Percentiles rank a stretch among this genome's conserved stretches.
Conservation (phyloP, 169 alveolate species). For the Plasmodium berghei region DNA sequence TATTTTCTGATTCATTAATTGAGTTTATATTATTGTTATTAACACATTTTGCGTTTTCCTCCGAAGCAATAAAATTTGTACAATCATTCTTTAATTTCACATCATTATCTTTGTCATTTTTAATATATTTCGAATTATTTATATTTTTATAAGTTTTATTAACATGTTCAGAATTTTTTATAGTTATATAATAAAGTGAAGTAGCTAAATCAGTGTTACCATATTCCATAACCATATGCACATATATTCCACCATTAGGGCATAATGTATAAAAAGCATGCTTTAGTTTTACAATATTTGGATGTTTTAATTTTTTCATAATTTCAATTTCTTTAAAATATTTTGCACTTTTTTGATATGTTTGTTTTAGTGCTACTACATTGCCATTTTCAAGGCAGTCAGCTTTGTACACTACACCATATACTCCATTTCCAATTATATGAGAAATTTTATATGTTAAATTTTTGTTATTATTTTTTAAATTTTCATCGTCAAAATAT, state of each 20-base stretch:
- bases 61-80: background rate
- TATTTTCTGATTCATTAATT: background rate
- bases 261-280: conserved; percentile 90
- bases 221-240: conserved; percentile 69
- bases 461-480: background rate
- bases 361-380: conserved; percentile 97
- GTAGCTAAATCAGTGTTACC: conserved; percentile 71
- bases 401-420: conserved; percentile 98
- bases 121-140: background rate
- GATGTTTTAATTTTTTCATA: conserved; percentile 95
- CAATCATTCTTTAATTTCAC: background rate
- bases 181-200: conserved; percentile 39
- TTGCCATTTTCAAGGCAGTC: conserved; percentile 94
- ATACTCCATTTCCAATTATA: conserved; percentile 98
- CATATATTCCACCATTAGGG: conserved; percentile 49
- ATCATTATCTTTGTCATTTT: background rate
- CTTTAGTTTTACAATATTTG: conserved; percentile 93
- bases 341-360: conserved; percentile 86
- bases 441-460: conserved; percentile 87
- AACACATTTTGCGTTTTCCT: background rate
- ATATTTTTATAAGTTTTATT: background rate
- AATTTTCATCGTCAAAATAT: conserved; percentile 54
- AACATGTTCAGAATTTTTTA: conserved; percentile 15
- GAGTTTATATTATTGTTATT: background rate
- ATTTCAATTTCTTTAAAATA: conserved; percentile 80